Conservation (phyloP, 371 early-diverging fungal species). For the Chytridiales sp. region DNA sequence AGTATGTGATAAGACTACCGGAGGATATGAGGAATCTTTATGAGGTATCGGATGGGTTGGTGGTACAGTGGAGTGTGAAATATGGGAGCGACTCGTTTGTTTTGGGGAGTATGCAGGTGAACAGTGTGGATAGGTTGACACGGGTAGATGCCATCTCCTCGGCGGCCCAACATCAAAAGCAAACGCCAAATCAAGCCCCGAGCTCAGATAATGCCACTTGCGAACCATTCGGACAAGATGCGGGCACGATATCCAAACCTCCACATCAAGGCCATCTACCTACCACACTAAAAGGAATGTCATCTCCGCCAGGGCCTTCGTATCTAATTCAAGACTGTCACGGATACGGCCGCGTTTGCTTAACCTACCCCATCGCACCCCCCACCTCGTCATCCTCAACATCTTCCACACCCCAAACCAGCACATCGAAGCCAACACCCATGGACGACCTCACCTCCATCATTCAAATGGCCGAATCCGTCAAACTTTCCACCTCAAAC, state of each 20-base stretch:
- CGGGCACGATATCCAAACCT: neutral
- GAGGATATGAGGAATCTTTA: constrained; percentile 17
- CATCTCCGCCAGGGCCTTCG: constrained; percentile 19
- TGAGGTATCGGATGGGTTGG: constrained; percentile 25
- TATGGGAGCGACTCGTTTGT: constrained; percentile 7
- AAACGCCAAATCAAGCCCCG: neutral
- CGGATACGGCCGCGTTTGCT: constrained; percentile 27
- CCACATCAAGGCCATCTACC: constrained; percentile 3
- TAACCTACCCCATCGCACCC: constrained; percentile 17
- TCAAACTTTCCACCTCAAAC: too few species aligned
- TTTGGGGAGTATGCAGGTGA: constrained; percentile 26
- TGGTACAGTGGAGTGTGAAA: constrained; percentile 23
- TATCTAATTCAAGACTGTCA: constrained; percentile 23
- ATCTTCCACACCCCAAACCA: neutral
- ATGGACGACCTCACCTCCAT: too few species aligned
- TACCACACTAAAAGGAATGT: constrained; percentile 4
- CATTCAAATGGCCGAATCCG: too few species aligned
- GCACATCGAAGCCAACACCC: neutral
- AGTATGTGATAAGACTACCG: constrained; percentile 11
- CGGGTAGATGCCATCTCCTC: constrained; percentile 2
- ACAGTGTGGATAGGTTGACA: constrained; percentile 11
- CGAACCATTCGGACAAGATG: neutral
- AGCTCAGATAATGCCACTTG: neutral
- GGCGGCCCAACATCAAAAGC: neutral
- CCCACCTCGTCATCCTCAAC: neutral